phyloP scores from a whole-genome alignment of 768 basidiomycete species.

The Mycena belliarum region DNA sequence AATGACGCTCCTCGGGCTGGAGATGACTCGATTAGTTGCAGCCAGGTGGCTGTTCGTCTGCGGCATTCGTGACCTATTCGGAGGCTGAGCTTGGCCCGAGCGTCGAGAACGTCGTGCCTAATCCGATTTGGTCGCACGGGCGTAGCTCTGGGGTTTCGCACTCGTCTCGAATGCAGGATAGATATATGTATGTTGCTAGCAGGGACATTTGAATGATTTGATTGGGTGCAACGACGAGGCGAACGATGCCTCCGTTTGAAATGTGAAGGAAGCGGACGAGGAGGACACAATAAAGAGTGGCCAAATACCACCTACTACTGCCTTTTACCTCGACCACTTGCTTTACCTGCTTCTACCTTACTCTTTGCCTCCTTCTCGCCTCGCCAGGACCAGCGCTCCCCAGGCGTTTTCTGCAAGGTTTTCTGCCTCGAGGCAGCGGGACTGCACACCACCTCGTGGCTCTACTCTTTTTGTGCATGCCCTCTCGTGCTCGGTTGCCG shows the following conservation, averaged over 20 bases:
- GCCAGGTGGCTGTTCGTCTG: too few relatives aligned
- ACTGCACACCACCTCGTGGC: slow-evolving; percentile 19
- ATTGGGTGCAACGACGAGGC: too few relatives aligned
- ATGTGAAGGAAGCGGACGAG: background rate
- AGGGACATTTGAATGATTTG: too few relatives aligned
- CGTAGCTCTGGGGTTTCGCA: background rate
- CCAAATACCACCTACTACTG: background rate
- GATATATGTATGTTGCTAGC: too few relatives aligned
- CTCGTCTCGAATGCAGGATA: background rate
- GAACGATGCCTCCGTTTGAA: background rate
- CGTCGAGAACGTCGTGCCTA: background rate
- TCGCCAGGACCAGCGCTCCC: too few relatives aligned
- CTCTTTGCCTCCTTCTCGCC: too few relatives aligned
- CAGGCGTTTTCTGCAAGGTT: background rate
- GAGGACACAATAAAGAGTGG: background rate
- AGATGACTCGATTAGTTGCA: too few relatives aligned
- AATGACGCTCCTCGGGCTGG: too few relatives aligned
- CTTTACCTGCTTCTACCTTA: background rate
- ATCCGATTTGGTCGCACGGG: background rate
- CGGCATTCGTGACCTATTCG: too few relatives aligned
- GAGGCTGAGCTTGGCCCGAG: too few relatives aligned
- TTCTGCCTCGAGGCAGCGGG: slow-evolving; percentile 22
- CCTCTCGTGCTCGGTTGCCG: background rate
- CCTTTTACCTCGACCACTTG: background rate
- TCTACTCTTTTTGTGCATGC: background rate